Conservation (phyloP, 108 stramenopile species). For the Conticribra weissflogii region DNA sequence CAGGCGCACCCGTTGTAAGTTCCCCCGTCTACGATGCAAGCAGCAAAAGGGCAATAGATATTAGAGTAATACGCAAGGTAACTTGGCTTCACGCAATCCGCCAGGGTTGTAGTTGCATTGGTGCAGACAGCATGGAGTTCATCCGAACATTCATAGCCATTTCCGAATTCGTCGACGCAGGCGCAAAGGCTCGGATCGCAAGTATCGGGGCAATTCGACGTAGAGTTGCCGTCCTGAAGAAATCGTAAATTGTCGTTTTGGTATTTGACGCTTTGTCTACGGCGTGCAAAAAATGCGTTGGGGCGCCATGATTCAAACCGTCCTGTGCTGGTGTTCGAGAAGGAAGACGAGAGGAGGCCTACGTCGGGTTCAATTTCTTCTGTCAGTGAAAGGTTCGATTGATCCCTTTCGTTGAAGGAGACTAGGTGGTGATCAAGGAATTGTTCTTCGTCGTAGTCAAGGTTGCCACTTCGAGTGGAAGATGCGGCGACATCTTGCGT, state of each 20-base stretch:
- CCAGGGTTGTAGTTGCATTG: not conserved
- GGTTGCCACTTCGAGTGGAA: no score
- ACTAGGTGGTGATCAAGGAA: no score
- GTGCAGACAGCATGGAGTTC: constrained; percentile 27
- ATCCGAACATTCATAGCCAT: constrained; percentile 3
- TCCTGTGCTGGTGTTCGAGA: no score
- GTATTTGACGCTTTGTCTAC: no score
- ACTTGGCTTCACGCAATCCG: not conserved
- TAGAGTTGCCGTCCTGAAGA: not conserved
- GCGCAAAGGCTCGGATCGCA: constrained; percentile 11
- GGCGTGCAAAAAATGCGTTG: no score
- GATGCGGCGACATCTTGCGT: no score
- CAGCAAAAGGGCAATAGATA: constrained; percentile 25
- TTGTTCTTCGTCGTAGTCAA: no score
- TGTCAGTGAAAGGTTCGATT: no score
- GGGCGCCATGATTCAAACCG: no score
- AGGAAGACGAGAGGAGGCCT: no score
- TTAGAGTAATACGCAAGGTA: constrained; percentile 15
- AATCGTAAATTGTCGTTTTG: not conserved
- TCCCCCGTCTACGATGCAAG: constrained; percentile 11
- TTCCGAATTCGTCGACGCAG: constrained; percentile 10
- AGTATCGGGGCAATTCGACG: constrained; percentile 9
- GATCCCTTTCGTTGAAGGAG: no score
- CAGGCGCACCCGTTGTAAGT: constrained; percentile 12
- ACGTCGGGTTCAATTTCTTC: no score